Percentiles rank a stretch among this genome's conserved stretches.
Evolutionary conservation across 106 monocot genomes (phyloP).

Genomic region (Allium fistulosum): DNA sequence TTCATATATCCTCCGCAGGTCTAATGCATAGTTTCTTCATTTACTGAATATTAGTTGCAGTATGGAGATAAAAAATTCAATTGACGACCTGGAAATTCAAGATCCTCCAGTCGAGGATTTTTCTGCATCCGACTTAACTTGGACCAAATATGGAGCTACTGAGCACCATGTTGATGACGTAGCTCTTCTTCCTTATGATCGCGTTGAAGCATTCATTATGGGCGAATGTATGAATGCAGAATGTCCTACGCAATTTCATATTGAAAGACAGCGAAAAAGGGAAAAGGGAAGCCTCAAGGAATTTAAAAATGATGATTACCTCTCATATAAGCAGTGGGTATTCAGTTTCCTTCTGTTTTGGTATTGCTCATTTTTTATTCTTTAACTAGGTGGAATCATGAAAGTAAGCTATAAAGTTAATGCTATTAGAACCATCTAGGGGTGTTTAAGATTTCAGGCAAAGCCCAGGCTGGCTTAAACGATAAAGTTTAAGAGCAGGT

Average conservation of each 20-base stretch:
- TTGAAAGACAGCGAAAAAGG: constrained; percentile 79
- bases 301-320: constrained; percentile 77
- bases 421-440: no score
- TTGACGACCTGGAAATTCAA: constrained; percentile 73
- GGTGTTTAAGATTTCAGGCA: no score
- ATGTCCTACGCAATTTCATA: constrained; percentile 88
- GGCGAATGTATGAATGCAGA: constrained; percentile 72
- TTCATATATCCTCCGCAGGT: neutral
- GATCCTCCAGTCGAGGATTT: constrained; percentile 71
- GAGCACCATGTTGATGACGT: constrained; percentile 83
- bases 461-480: no score
- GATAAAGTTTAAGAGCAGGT: no score
- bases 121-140: constrained; percentile 69
- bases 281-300: constrained; percentile 56
- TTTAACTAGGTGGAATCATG: no score
- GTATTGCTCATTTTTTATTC: neutral
- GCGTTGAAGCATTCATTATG: constrained; percentile 71
- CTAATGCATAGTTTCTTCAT: neutral
- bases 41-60: neutral
- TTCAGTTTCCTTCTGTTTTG: neutral
- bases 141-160: constrained; percentile 61
- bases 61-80: constrained; percentile 65
- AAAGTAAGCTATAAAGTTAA: no score
- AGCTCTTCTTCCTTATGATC: constrained; percentile 77
- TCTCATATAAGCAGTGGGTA: constrained; percentile 81